Base-by-base conservation (phyloP, 768 basidiomycete genomes). In the Amanita subjunquillea region DNA sequence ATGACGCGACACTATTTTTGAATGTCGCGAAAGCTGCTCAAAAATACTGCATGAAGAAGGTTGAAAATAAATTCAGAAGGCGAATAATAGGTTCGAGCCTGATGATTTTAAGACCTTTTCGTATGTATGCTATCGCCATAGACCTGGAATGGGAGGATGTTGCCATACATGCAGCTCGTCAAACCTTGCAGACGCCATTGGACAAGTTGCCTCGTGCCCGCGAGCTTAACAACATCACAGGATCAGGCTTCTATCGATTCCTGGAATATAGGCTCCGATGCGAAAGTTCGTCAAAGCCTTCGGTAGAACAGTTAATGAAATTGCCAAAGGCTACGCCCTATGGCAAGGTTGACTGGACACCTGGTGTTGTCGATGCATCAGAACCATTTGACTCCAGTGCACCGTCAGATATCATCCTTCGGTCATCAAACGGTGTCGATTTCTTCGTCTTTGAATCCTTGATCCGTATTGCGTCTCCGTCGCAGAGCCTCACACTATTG, bases 401-500 rank as follows among this genome's bases (percentile, higher is more conserved):
- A 6, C 53, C 57, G 15, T 55, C 57, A 13, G 60, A 67, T 51
- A 36, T 65, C 32, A 60, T 67, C 47, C 52, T 67, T 25, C 59
- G 54, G 7, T 57, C 63, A 7, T 58, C 57, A 12, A 68, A 70
- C 55, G 54, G 58, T 7, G 44, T 67, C 41, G 60, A 71, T 47
- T 69, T 69, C 54, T 58, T 58, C 29, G 58, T 65, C 37, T 56
- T 57, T 47, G 61, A 61, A 48, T 49, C 49, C 17, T 49, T 69
- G 1, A 56, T 72, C 5, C 56, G 63, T 13, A 32, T 64, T 5
- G 57, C 59, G 4, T 71, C 71, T 0, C 59, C 66, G 2, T 48
- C 68, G 8, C 70, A 68, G 48, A 48, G 50, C 23, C 59, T 49
- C 39, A 70, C 69, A 67, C 59, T 66, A 5, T 22, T 27, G 9